Conservation (phyloP, 768 basidiomycete genomes). For the Cystobasidium tubakii region DNA sequence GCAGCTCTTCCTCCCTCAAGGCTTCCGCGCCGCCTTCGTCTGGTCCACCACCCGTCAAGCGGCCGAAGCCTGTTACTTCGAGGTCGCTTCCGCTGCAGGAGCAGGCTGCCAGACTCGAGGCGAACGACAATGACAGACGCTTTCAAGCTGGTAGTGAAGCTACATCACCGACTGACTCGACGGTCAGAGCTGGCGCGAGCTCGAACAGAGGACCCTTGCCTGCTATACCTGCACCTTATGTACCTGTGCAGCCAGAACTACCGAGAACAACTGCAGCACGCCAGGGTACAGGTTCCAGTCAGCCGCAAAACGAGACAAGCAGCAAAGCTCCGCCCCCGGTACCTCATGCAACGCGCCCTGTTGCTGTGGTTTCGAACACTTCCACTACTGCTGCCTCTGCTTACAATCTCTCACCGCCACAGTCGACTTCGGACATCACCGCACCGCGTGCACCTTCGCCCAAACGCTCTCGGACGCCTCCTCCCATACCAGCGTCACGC, state of each 20-base stretch:
- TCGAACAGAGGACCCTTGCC: not conserved
- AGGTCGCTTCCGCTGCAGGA: not conserved
- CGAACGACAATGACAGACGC: not conserved
- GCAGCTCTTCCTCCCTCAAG: not conserved
- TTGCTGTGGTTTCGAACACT: not conserved
- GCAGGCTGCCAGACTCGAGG: not conserved
- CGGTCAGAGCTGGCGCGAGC: not conserved
- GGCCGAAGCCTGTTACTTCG: not conserved
- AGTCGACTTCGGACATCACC: not conserved
- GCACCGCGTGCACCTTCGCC: not conserved
- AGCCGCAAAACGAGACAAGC: not conserved
- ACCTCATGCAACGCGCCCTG: not conserved
- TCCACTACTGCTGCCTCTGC: not conserved
- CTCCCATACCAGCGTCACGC: not conserved
- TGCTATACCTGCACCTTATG: not conserved
- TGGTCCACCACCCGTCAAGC: not conserved
- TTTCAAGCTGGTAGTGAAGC: not conserved
- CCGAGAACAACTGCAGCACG: not conserved
- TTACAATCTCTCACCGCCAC: constrained; percentile 1
- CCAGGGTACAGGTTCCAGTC: not conserved
- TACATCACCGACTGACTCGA: not conserved
- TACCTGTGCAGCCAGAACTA: not conserved
- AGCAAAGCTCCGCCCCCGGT: not conserved
- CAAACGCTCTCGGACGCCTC: not conserved
- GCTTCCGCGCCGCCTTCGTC: not conserved